Conservation (phyloP, 2,329 filamentous ascomycete genomes). For the Xylariaceae sp. region DNA sequence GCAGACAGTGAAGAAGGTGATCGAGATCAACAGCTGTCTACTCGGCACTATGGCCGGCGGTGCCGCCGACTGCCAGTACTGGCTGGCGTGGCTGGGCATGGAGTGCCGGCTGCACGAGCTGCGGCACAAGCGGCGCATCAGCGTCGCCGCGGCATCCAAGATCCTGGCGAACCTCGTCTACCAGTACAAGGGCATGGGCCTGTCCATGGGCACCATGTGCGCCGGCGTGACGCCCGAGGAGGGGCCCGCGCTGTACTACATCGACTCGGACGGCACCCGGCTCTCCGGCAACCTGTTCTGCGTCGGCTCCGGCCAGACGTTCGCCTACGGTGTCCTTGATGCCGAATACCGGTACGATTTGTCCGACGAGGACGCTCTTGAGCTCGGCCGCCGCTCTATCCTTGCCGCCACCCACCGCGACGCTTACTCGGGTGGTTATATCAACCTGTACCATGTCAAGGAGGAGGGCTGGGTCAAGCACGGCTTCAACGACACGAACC, state of each 20-base stretch:
- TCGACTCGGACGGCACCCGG: conserved; percentile 93
- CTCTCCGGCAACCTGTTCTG: conserved; percentile 95
- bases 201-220: conserved; percentile 99
- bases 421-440: conserved; percentile 97
- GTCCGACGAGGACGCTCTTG: conserved; percentile 79
- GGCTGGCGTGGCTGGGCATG: conserved; percentile 97
- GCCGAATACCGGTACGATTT: conserved; percentile 92
- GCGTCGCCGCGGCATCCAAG: conserved; percentile 93
- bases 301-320: conserved; percentile 96
- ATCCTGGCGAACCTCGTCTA: conserved; percentile 98
- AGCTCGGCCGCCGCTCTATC: conserved; percentile 87
- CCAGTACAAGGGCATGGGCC: conserved; percentile 96
- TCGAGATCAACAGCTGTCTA: conserved; percentile 93
- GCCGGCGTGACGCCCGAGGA: conserved; percentile 93
- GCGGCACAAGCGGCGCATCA: conserved; percentile 97
- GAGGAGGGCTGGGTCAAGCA: conserved; percentile 99
- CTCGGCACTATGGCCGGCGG: conserved; percentile 98
- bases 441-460: conserved; percentile 99
- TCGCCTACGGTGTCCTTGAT: conserved; percentile 96
- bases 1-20: conserved; percentile 99
- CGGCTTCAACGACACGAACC: conserved; percentile 96
- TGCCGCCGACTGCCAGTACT: conserved; percentile 99
- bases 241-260: conserved; percentile 97
- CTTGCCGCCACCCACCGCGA: conserved; percentile 94
- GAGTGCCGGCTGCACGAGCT: conserved; percentile 99